phyloP scores from a whole-genome alignment of 352 stramenopile species.

The Phytophthora megakarya region DNA sequence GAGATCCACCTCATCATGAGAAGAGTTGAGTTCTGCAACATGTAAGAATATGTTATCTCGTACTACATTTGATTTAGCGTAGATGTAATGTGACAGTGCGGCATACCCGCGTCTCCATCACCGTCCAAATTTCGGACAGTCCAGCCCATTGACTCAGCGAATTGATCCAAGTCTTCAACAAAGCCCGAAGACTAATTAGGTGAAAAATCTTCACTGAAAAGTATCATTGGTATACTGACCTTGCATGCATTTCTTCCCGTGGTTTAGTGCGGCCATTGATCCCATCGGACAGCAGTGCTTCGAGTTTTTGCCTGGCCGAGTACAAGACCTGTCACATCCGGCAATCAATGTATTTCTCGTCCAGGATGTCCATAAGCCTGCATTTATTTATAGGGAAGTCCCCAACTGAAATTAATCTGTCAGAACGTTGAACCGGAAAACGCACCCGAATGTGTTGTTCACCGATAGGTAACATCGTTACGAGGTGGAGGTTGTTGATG shows the following conservation, averaged over 20 bases:
- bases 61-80: not conserved
- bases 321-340: no score
- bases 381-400: no score
- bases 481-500: no score
- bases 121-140: conserved; percentile 43
- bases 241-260: conserved; percentile 29
- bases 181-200: not conserved
- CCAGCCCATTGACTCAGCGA: conserved; percentile 69
- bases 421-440: no score
- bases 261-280: conserved; percentile 19
- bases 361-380: no score
- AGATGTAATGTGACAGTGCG: not conserved
- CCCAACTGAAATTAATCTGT: no score
- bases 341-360: no score
- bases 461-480: no score
- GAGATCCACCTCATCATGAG: conserved; percentile 29
- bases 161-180: conserved; percentile 56
- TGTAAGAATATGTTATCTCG: not conserved
- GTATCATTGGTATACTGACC: conserved; percentile 6
- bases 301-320: not conserved
- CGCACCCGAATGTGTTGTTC: no score
- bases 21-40: conserved; percentile 5
- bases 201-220: not conserved
- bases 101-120: conserved; percentile 17
- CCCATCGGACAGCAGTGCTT: conserved; percentile 3